phyloP scores from a whole-genome alignment of 2,329 filamentous ascomycete species.

The Cytospora piceicola region DNA sequence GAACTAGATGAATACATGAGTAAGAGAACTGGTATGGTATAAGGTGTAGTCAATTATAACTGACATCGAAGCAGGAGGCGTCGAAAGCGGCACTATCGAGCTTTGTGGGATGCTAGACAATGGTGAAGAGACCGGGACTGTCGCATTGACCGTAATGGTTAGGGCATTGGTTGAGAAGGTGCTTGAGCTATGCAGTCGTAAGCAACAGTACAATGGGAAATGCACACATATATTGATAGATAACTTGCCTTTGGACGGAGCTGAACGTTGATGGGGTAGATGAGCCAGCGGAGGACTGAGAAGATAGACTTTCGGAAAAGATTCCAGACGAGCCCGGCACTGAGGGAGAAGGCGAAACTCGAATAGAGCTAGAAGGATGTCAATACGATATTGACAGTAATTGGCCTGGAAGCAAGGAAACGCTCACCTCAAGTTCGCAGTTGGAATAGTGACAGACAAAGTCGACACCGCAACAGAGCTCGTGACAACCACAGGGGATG shows the following conservation, averaged over 20 bases:
- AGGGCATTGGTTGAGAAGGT: background rate
- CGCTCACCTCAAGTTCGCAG: constrained; percentile 20
- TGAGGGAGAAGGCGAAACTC: background rate
- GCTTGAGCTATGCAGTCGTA: background rate
- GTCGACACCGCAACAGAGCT: constrained; percentile 14
- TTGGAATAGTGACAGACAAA: constrained; percentile 1
- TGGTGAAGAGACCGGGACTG: constrained; percentile 12
- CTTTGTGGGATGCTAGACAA: constrained; percentile 3
- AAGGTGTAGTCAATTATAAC: background rate
- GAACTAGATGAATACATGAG: background rate
- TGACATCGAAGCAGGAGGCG: constrained; percentile 7
- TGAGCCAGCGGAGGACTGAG: background rate
- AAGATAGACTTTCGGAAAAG: background rate
- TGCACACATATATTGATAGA: no score
- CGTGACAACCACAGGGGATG: constrained; percentile 16
- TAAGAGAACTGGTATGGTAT: background rate
- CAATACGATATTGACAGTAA: background rate
- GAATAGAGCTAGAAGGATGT: constrained; percentile 8
- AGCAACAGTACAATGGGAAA: background rate
- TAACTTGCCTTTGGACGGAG: background rate
- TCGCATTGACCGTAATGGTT: constrained; percentile 6
- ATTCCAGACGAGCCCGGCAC: background rate
- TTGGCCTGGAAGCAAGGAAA: background rate
- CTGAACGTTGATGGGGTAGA: background rate
- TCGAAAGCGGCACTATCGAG: background rate